A percentile compares a stretch with the other conserved stretches of the same genome.
Evolutionary conservation across 1,139 yeast genomes (phyloP).

Genomic region (Martiniozyma asiatica): DNA sequence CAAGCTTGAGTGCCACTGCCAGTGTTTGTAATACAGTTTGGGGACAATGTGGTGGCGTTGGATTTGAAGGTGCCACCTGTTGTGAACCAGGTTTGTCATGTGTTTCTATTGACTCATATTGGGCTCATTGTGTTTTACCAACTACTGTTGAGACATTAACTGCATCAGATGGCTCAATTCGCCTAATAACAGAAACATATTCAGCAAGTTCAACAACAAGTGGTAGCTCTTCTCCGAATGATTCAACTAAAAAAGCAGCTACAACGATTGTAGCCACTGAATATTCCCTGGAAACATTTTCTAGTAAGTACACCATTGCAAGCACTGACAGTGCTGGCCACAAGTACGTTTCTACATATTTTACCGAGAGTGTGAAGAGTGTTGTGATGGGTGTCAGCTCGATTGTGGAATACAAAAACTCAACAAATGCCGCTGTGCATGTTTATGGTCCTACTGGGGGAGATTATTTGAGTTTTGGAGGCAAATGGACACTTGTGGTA

Average conservation of each 20-base stretch:
- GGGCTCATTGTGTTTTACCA: conserved; percentile 19
- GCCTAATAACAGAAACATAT: too few species aligned
- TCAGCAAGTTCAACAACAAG: neutral
- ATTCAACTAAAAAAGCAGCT: conserved; percentile 2
- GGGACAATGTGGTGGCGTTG: conserved; percentile 24
- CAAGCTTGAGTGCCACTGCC: conserved; percentile 1
- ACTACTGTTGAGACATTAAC: conserved; percentile 3
- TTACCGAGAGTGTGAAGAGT: neutral
- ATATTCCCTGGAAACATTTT: too few species aligned
- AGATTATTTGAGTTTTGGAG: too few species aligned
- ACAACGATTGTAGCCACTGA: neutral
- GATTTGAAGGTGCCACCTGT: conserved; percentile 19
- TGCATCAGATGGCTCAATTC: neutral
- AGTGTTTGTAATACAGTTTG: conserved; percentile 16
- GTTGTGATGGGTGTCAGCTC: neutral
- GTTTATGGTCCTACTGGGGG: too few species aligned
- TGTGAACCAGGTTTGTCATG: conserved; percentile 20
- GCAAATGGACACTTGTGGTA: too few species aligned
- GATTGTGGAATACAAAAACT: neutral
- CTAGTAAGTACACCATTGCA: too few species aligned
- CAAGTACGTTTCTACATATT: neutral
- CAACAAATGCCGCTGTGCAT: neutral
- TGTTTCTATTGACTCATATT: conserved; percentile 15
- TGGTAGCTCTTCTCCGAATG: neutral
- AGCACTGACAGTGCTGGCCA: neutral